phyloP scores from a whole-genome alignment of 2,329 filamentous ascomycete genomes.

The Colletotrichum simmondsii region DNA sequence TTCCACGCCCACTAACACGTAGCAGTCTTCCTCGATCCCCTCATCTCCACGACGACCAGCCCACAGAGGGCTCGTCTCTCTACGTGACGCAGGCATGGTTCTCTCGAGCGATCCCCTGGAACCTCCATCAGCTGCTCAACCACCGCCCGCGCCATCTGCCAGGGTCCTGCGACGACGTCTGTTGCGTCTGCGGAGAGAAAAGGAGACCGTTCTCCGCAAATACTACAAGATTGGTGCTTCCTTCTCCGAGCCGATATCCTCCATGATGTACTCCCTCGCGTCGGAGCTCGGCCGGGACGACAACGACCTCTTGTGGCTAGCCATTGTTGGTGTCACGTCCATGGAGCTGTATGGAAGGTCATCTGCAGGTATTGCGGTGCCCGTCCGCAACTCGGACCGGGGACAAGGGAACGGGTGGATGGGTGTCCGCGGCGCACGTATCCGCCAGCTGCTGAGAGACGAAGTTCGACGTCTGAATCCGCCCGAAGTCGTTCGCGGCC shows the following conservation, averaged over 20 bases:
- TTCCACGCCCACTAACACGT: constrained; percentile 35
- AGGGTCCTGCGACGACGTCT: constrained; percentile 78
- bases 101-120: constrained; percentile 61
- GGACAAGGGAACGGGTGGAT: constrained; percentile 78
- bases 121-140: constrained; percentile 68
- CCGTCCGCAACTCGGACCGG: constrained; percentile 64
- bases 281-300: constrained; percentile 96
- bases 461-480: constrained; percentile 95
- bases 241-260: constrained; percentile 94
- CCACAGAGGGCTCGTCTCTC: constrained; percentile 68
- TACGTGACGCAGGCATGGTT: constrained; percentile 58
- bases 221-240: constrained; percentile 92
- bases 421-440: constrained; percentile 82
- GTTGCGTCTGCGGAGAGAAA: constrained; percentile 78
- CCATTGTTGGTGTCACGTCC: constrained; percentile 94
- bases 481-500: constrained; percentile 72
- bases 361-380: constrained; percentile 79
- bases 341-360: constrained; percentile 92
- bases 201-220: constrained; percentile 79
- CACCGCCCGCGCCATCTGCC: constrained; percentile 73
- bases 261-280: constrained; percentile 92
- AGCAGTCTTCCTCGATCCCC: constrained; percentile 73
- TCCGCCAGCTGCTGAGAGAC: constrained; percentile 87
- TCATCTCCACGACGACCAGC: constrained; percentile 70
- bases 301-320: constrained; percentile 94